phyloP scores from a whole-genome alignment of 2,329 filamentous ascomycete genomes.

The Xylariaceae sp. region DNA sequence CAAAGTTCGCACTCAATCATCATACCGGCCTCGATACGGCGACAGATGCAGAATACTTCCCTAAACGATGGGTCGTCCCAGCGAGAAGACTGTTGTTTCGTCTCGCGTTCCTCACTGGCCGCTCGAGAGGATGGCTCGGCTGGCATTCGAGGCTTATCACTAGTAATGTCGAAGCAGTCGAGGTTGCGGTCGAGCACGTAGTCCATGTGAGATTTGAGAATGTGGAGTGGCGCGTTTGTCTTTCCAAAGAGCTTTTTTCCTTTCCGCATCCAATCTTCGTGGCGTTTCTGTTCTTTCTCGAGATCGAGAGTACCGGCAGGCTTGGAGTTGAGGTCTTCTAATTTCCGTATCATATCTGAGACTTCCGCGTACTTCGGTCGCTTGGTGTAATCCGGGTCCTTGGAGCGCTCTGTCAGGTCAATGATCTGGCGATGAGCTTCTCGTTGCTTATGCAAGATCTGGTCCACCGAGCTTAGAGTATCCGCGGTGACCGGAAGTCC shows the following conservation, averaged over 20 bases:
- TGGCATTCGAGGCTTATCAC: slow-evolving; percentile 81
- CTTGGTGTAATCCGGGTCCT: slow-evolving; percentile 68
- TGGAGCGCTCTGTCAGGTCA: slow-evolving; percentile 73
- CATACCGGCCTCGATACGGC: slow-evolving; percentile 89
- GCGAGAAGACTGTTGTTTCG: slow-evolving; percentile 39
- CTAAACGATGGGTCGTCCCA: slow-evolving; percentile 56
- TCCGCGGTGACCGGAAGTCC: slow-evolving; percentile 76
- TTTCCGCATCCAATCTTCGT: slow-evolving; percentile 98
- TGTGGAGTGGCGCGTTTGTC: slow-evolving; percentile 93
- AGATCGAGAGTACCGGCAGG: slow-evolving; percentile 86
- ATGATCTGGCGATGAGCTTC: slow-evolving; percentile 88
- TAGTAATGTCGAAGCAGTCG: slow-evolving; percentile 82
- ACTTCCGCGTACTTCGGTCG: slow-evolving; percentile 87
- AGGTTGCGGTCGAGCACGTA: slow-evolving; percentile 85
- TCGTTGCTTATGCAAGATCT: slow-evolving; percentile 90
- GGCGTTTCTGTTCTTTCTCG: slow-evolving; percentile 88
- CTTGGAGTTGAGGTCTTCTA: slow-evolving; percentile 89
- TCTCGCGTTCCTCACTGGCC: slow-evolving; percentile 51
- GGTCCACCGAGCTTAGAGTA: slow-evolving; percentile 78
- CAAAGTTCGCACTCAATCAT: slow-evolving; percentile 99
- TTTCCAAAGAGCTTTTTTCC: slow-evolving; percentile 98
- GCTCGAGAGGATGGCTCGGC: slow-evolving; percentile 90
- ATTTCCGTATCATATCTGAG: slow-evolving; percentile 79
- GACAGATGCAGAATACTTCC: slow-evolving; percentile 96
- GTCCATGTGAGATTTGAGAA: slow-evolving; percentile 90